Percentiles rank a stretch among this genome's conserved stretches.
Conservation (phyloP, 2,329 filamentous ascomycete species). For the Hyphodiscus sp. region DNA sequence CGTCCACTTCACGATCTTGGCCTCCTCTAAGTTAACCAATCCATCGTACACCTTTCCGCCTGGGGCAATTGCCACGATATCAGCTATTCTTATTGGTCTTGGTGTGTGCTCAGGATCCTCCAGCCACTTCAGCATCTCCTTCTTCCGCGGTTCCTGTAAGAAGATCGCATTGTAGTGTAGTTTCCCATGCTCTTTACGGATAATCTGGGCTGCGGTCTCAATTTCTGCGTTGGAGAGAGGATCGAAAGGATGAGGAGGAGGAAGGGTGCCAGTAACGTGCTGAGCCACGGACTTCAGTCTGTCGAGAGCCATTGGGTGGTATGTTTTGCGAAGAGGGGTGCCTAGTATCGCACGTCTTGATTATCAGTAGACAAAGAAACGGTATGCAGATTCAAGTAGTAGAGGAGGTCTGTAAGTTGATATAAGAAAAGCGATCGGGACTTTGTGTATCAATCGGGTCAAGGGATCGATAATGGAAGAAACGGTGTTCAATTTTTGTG, state of each 20-base stretch:
- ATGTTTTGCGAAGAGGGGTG: neutral
- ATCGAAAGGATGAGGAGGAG: slow-evolving; percentile 66
- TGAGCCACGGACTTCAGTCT: slow-evolving; percentile 57
- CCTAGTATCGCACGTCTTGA: neutral
- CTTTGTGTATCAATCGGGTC: slow-evolving; percentile 26
- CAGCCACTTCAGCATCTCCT: slow-evolving; percentile 75
- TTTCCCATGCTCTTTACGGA: slow-evolving; percentile 63
- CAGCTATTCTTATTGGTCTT: slow-evolving; percentile 65
- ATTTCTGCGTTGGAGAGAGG: slow-evolving; percentile 71
- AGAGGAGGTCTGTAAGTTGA: slow-evolving; percentile 9
- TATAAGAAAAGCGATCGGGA: slow-evolving; percentile 21
- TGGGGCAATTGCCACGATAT: slow-evolving; percentile 74
- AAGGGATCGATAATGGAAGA: slow-evolving; percentile 16
- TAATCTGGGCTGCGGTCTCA: slow-evolving; percentile 58
- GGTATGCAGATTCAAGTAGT: slow-evolving; percentile 2
- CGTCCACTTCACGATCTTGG: slow-evolving; percentile 68
- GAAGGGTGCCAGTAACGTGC: slow-evolving; percentile 49
- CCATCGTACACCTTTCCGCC: slow-evolving; percentile 80
- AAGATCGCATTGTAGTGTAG: slow-evolving; percentile 84
- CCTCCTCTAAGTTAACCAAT: slow-evolving; percentile 63
- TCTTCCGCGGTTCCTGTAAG: slow-evolving; percentile 78
- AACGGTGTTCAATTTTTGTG: slow-evolving; percentile 5
- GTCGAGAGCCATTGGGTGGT: slow-evolving; percentile 49
- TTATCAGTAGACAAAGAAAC: neutral
- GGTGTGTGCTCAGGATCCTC: slow-evolving; percentile 53